Conservation (phyloP, 805 yeast species). For the Alloascoidea africana region DNA sequence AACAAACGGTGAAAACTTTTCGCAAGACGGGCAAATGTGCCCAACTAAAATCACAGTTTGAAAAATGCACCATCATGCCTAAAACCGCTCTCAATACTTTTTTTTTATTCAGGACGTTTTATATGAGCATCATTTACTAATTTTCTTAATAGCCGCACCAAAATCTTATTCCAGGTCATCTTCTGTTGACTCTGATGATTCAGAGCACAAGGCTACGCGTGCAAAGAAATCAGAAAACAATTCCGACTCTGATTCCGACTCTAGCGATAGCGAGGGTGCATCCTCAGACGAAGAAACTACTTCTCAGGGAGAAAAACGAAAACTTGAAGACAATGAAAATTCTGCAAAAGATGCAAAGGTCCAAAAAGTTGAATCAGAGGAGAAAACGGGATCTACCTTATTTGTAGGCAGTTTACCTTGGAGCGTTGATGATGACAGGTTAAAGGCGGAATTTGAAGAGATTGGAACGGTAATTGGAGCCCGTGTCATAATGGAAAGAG, state of each 20-base stretch:
- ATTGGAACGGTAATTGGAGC: conserved; percentile 74
- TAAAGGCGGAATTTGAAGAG: conserved; percentile 34
- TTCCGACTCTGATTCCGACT: conserved; percentile 4
- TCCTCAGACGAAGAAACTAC: conserved; percentile 9
- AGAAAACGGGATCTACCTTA: conserved; percentile 46
- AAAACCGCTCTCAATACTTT: conserved; percentile 8
- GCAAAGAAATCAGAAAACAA: conserved; percentile 2
- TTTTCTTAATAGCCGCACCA: no score
- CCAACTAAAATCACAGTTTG: no score
- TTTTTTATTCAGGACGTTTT: no score
- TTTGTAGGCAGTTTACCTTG: conserved; percentile 83
- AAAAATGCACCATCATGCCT: no score
- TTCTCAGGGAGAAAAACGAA: conserved; percentile 7
- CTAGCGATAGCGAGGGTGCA: conserved; percentile 13
- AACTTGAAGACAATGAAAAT: conserved; percentile 9
- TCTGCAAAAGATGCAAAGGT: conserved; percentile 36
- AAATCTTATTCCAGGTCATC: conserved; percentile 8
- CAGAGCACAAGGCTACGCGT: neutral
- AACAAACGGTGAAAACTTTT: no score
- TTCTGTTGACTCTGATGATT: conserved; percentile 5
- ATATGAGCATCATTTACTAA: no score
- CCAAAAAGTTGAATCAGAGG: conserved; percentile 7
- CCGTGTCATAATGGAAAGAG: conserved; percentile 88
- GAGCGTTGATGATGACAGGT: conserved; percentile 77
- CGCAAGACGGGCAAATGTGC: no score